Evolutionary conservation across 805 yeast species (phyloP).

Genomic region (Hagleromyces aurorensis): DNA sequence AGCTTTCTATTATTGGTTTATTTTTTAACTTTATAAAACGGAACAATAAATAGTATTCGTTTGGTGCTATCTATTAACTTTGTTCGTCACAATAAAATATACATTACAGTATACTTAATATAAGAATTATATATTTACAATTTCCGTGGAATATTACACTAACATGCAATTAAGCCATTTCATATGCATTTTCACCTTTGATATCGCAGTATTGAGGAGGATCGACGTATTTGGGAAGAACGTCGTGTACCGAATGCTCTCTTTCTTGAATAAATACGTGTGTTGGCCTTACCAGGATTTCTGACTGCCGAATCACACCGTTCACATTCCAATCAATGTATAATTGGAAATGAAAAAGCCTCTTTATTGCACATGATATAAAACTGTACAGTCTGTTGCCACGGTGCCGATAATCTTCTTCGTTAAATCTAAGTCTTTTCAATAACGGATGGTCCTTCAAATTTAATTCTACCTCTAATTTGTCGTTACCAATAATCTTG

Average conservation of each 20-base stretch:
- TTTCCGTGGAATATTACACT: too few relatives aligned
- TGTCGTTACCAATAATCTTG: conserved; percentile 1
- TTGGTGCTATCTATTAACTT: too few relatives aligned
- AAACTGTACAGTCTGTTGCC: conserved; percentile 29
- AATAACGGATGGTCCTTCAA: conserved; percentile 18
- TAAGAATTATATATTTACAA: too few relatives aligned
- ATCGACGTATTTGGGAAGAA: conserved; percentile 22
- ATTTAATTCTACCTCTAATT: conserved; percentile 18
- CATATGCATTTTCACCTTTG: background rate
- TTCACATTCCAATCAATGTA: conserved; percentile 23
- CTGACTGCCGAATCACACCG: conserved; percentile 16
- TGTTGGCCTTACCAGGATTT: conserved; percentile 17
- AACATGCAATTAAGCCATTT: too few relatives aligned
- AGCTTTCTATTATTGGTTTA: too few relatives aligned
- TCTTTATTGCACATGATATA: conserved; percentile 23
- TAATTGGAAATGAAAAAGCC: conserved; percentile 25
- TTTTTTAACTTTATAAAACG: too few relatives aligned
- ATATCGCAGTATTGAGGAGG: conserved; percentile 23
- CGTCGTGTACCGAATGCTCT: conserved; percentile 6
- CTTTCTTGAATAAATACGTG: conserved; percentile 20
- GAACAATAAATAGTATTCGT: too few relatives aligned
- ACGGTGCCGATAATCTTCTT: conserved; percentile 28
- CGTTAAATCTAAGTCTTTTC: conserved; percentile 21
- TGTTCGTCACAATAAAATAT: too few relatives aligned
- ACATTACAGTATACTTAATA: too few relatives aligned